Evolutionary conservation across 495 filamentous ascomycete genomes (phyloP).

Genomic region (Opeltia flavorubescens): DNA sequence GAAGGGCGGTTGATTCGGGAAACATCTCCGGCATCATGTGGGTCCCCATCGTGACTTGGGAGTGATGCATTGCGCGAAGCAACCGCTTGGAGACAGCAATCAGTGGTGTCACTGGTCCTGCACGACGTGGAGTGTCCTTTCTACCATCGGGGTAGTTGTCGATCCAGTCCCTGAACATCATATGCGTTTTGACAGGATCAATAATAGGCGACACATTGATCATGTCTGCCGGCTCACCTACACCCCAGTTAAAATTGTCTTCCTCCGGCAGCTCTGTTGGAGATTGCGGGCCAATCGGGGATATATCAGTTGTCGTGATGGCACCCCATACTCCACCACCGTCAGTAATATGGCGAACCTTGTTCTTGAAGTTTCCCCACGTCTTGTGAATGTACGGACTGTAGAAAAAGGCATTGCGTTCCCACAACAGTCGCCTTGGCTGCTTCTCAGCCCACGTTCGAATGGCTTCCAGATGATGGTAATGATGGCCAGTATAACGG

Average conservation of each 20-base stretch:
- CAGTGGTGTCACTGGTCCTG: constrained; percentile 48
- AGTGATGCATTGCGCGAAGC: constrained; percentile 51
- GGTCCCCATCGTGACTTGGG: constrained; percentile 44
- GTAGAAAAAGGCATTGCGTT: constrained; percentile 60
- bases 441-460: constrained; percentile 42
- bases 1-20: constrained; percentile 46
- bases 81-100: constrained; percentile 46
- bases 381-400: constrained; percentile 48
- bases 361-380: constrained; percentile 39
- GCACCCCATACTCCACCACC: constrained; percentile 48
- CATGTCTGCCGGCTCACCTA: constrained; percentile 62
- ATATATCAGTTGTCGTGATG: constrained; percentile 33
- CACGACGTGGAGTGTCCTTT: constrained; percentile 42
- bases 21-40: constrained; percentile 59
- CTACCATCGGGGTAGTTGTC: constrained; percentile 45
- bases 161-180: constrained; percentile 46
- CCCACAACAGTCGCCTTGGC: constrained; percentile 58
- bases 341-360: constrained; percentile 31
- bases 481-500: constrained; percentile 56
- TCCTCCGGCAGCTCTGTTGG: constrained; percentile 37
- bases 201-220: constrained; percentile 60
- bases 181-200: constrained; percentile 48
- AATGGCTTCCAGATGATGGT: constrained; percentile 51
- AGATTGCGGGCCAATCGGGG: constrained; percentile 43
- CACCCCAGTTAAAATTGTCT: constrained; percentile 58